phyloP scores from a whole-genome alignment of 2,329 filamentous ascomycete species.

The Fusarium vanettenii region DNA sequence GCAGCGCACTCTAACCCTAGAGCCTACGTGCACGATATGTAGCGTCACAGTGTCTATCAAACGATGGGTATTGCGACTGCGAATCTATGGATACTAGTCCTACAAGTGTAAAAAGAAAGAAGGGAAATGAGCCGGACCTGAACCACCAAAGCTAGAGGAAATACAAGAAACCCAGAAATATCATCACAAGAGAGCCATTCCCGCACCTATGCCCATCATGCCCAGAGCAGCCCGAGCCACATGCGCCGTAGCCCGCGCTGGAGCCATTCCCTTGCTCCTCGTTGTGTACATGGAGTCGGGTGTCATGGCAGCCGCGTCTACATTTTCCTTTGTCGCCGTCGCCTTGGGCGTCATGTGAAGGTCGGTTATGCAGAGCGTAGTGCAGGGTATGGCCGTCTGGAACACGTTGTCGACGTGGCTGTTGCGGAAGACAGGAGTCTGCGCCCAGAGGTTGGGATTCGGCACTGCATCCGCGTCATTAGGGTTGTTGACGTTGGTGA shows the following conservation, averaged over 20 bases:
- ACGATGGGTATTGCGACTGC: constrained; percentile 17
- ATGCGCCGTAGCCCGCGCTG: constrained; percentile 42
- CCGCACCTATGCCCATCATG: constrained; percentile 46
- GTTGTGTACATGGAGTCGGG: constrained; percentile 31
- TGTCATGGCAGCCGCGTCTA: constrained; percentile 32
- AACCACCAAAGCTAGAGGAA: constrained; percentile 15
- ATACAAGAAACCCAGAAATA: background rate
- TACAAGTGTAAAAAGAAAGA: background rate
- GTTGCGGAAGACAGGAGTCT: constrained; percentile 64
- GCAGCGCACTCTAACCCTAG: background rate
- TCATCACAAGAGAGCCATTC: constrained; percentile 41
- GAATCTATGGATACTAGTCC: constrained; percentile 1
- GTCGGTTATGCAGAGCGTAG: constrained; percentile 46
- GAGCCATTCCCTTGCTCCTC: constrained; percentile 39
- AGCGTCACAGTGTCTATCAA: background rate
- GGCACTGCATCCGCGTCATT: constrained; percentile 50
- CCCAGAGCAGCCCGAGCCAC: constrained; percentile 46
- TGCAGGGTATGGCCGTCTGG: constrained; percentile 57
- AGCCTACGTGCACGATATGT: background rate
- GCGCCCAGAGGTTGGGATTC: constrained; percentile 53
- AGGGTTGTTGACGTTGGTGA: constrained; percentile 65
- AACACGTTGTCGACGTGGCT: constrained; percentile 59
- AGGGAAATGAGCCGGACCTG: background rate
- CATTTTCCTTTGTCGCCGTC: constrained; percentile 14
- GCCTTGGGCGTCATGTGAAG: constrained; percentile 38